Conservation (phyloP, 164 flowering plant genomes). For the Tinospora cordifolia region DNA sequence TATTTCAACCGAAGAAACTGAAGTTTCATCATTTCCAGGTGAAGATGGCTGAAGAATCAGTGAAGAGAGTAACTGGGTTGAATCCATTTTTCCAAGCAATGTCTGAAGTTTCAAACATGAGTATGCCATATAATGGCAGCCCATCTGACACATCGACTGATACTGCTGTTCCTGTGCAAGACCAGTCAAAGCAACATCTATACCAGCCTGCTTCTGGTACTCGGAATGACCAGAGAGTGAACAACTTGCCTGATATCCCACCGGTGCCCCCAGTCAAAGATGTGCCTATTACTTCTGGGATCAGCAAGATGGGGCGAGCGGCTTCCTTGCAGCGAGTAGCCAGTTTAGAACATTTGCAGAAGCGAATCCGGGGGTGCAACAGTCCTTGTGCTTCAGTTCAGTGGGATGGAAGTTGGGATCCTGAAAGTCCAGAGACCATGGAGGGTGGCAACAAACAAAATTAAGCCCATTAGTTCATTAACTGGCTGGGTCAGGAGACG, state of each 20-base stretch:
- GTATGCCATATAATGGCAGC: slow-evolving; percentile 46
- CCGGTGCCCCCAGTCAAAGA: slow-evolving; percentile 28
- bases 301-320: slow-evolving; percentile 52
- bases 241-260: slow-evolving; percentile 33
- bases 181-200: slow-evolving; percentile 41
- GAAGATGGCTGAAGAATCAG: slow-evolving; percentile 87
- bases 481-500: no score
- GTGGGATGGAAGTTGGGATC: slow-evolving; percentile 31
- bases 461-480: no score
- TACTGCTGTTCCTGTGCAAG: slow-evolving; percentile 64
- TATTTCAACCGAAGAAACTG: neutral
- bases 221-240: slow-evolving; percentile 28
- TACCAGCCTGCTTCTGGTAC: slow-evolving; percentile 33
- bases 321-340: slow-evolving; percentile 80
- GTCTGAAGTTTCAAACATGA: slow-evolving; percentile 51
- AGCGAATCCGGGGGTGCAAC: slow-evolving; percentile 55
- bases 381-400: slow-evolving; percentile 25
- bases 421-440: slow-evolving; percentile 17
- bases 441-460: slow-evolving; percentile 14
- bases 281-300: slow-evolving; percentile 22
- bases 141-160: slow-evolving; percentile 61
- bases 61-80: slow-evolving; percentile 75
- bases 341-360: slow-evolving; percentile 88
- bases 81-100: slow-evolving; percentile 58
- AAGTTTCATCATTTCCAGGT: slow-evolving; percentile 42